A percentile compares a stretch with the other conserved stretches of the same genome.
These are phyloP conservation scores for Piper betle DNA, from an alignment of 164 flowering plant species.

Conservation along the genomic window DNA sequence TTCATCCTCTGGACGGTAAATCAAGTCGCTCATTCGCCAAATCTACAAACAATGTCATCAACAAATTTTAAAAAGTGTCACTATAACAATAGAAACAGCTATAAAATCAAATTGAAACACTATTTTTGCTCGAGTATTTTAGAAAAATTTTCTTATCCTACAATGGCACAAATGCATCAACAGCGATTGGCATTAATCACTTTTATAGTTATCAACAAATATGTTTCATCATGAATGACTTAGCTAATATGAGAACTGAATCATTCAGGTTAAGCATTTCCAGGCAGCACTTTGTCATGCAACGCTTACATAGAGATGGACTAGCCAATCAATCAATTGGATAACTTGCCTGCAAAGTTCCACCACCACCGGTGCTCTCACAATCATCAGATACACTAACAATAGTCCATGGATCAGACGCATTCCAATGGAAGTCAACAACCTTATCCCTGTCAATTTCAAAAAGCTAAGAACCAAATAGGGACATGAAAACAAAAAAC, in stretches of 20 bases:
- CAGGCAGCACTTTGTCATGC: too few species aligned
- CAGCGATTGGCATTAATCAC: too few species aligned
- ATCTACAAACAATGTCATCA: conserved; percentile 29
- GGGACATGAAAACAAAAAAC: not conserved
- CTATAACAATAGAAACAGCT: too few species aligned
- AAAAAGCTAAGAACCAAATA: not conserved
- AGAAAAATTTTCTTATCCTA: too few species aligned
- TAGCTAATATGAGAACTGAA: too few species aligned
- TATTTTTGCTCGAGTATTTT: too few species aligned
- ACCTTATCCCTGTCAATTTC: conserved; percentile 36
- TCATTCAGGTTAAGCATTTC: too few species aligned
- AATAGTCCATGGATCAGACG: conserved; percentile 49
- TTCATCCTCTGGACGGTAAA: conserved; percentile 85
- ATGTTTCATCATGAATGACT: too few species aligned
- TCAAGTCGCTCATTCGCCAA: conserved; percentile 96
- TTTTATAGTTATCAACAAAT: too few species aligned
- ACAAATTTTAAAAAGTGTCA: not conserved
- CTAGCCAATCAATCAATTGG: not conserved
- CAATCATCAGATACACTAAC: conserved; percentile 58
- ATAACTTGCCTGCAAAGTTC: conserved; percentile 35
- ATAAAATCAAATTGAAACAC: too few species aligned
- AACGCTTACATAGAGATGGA: not conserved
- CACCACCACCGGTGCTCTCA: conserved; percentile 49
- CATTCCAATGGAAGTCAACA: conserved; percentile 53
- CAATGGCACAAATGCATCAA: too few species aligned